Percentiles rank a stretch among this genome's conserved stretches.
Evolutionary conservation across 805 yeast species (phyloP).

Genomic region (Wickerhamomyces subpelliculosus): DNA sequence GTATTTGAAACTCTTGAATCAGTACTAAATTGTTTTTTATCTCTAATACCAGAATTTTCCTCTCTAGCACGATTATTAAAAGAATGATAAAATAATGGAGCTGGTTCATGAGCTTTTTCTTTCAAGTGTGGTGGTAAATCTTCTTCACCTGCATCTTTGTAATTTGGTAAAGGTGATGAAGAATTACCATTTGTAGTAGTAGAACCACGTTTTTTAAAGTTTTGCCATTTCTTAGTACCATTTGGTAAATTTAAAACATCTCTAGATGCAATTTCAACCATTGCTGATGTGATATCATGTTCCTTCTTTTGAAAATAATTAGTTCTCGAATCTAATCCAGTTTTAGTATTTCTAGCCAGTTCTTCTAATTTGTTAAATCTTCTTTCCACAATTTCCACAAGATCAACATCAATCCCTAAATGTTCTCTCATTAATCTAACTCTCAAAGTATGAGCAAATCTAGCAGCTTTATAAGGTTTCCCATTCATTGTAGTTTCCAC

Average conservation of each 20-base stretch:
- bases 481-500: constrained; percentile 72
- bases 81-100: constrained; percentile 34
- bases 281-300: constrained; percentile 43
- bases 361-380: constrained; percentile 42
- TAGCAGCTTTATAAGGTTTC: constrained; percentile 70
- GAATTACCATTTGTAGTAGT: too few species aligned
- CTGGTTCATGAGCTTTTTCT: constrained; percentile 13
- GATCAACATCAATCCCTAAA: constrained; percentile 87
- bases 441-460: constrained; percentile 84
- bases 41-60: constrained; percentile 80
- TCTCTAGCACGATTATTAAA: constrained; percentile 88
- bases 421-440: constrained; percentile 95
- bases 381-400: constrained; percentile 74
- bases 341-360: constrained; percentile 23
- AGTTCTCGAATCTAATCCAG: constrained; percentile 34
- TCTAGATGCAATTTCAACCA: constrained; percentile 70
- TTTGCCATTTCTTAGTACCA: constrained; percentile 45
- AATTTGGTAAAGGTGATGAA: constrained; percentile 15
- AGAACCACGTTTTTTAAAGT: constrained; percentile 13
- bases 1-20: constrained; percentile 76
- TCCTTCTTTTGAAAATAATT: constrained; percentile 29
- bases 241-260: constrained; percentile 46
- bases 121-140: constrained; percentile 21
- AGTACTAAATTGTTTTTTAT: constrained; percentile 69
- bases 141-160: constrained; percentile 19